phyloP scores from a whole-genome alignment of 2,329 filamentous ascomycete species.

The Venturia effusa region DNA sequence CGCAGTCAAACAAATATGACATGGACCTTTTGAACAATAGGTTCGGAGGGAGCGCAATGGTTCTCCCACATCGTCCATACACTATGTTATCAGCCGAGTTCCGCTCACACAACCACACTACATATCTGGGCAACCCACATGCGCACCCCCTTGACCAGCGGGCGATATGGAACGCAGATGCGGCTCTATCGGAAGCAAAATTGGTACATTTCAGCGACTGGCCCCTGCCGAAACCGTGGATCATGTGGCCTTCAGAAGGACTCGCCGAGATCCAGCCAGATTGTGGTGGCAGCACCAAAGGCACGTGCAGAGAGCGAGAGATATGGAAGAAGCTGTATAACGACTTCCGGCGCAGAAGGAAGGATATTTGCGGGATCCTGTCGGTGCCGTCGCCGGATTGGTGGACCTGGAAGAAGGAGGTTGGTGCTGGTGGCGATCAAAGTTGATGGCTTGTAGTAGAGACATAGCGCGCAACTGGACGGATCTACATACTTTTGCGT shows the following conservation, averaged over 20 bases:
- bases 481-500: neutral
- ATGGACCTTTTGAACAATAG: slow-evolving; percentile 59
- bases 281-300: slow-evolving; percentile 25
- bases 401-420: slow-evolving; percentile 14
- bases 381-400: slow-evolving; percentile 29
- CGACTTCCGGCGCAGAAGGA: slow-evolving; percentile 31
- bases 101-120: slow-evolving; percentile 39
- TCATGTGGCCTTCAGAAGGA: slow-evolving; percentile 33
- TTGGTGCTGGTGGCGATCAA: slow-evolving; percentile 7
- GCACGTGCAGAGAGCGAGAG: slow-evolving; percentile 26
- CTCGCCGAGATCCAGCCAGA: slow-evolving; percentile 34
- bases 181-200: slow-evolving; percentile 48
- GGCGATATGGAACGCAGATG: slow-evolving; percentile 49
- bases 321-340: slow-evolving; percentile 36
- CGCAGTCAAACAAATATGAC: slow-evolving; percentile 39
- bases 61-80: slow-evolving; percentile 55
- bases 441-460: neutral
- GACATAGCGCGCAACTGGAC: neutral
- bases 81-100: slow-evolving; percentile 54
- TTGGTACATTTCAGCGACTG: slow-evolving; percentile 62
- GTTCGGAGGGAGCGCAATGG: slow-evolving; percentile 46
- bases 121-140: slow-evolving; percentile 34
- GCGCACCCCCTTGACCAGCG: slow-evolving; percentile 24
- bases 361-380: slow-evolving; percentile 28
- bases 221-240: slow-evolving; percentile 57